Evolutionary conservation across 257 asterid species (phyloP), one percentile per base, ranked within the genome.

Genomic region (Solanum commersonii): DNA sequence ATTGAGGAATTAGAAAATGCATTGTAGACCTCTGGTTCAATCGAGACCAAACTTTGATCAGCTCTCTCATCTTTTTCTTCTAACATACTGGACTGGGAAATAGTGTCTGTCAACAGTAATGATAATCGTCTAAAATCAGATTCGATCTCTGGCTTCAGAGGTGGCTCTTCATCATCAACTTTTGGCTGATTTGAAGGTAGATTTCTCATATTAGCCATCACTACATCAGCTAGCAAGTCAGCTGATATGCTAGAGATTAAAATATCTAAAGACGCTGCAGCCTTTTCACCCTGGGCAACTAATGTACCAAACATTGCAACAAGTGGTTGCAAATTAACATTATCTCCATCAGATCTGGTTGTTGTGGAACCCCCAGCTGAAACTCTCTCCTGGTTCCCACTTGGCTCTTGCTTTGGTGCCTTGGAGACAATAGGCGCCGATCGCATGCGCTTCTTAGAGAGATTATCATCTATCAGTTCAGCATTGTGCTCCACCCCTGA

Each of bases 251-350:
- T 97, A 56, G 99, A 91, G 87, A 96, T 96, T 91, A 97, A 96
- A 92, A 97, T 96, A 92, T 96, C 99, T 89, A 96, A 89, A 29
- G 96, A 92, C 72, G 94, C 93, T 87, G 89, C 94, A 1, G 98
- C 98, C 89, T 94, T 95, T 90, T 96, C 99, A 89, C 99, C 99
- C 95, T 95, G 99, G 87, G 98, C 99, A 92, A 93, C 98, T 91
- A 96, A 91, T 60, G 92, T 94, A 86, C 96, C 94, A 92, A 97
- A 97, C 99, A 97, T 96, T 65, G 98, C 96, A 88, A 97, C 98
- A 90, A 96, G 98, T 92, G 94, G 99, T 93, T 93, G 98, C 71
- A 95, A 98, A 65, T 98, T 95, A 84, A 97, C 98, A 92, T 91
- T 94, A 84, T 95, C 98, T 86, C 87, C 91, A 90, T 90, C 95